Evolutionary conservation across 1,284 basidiomycete species (phyloP), one percentile per base, ranked within the genome.

Genomic region (Rhodofomes roseus): DNA sequence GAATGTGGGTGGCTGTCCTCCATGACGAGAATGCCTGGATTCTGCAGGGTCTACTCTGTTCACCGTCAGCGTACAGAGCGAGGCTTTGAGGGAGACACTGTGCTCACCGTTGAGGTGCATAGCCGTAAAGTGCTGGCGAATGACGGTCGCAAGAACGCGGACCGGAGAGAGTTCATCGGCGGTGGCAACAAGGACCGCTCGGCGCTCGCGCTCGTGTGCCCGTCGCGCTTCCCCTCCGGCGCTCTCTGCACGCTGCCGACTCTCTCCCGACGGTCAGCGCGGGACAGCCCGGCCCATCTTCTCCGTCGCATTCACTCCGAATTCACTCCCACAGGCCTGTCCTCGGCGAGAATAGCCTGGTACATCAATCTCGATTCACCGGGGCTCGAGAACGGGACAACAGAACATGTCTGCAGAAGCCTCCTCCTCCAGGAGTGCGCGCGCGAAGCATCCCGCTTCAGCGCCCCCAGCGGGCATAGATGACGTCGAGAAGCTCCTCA

Each of bases 401-500:
- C 73, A 66, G 53, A 57, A 73, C 31, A 61, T 73, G 66, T 68
- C 71, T 16, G 51, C 53, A 18, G 40, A 60, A 22, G 64, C 71
- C 34, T 73, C 77, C 2, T 65, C 66, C 4, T 65, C 68, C 18
- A 53, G 18, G 22, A 41, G 51, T 25, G 46, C 23, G 53, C 66
- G 66, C 31, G 54, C 18, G 53, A 66, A 68, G 31, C 59, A 70
- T 20, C 23, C 65, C 16, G 36, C 68, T 3, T 57, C 68, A 16
- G 60, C 65, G 20, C 56, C 60, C 43, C 18, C 56, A 40, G 22
- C 50, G 29, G 44, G 52, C 20, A 57, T 64, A 11, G 61, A 68
- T 23, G 85, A 86, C 56, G 68, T 93, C n/a, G 90, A 93, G 61
- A 89, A 84, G 71, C 75, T 93, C 7, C 79, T 93, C 43, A 87